Base-by-base conservation (phyloP, 345 rosid genomes). In the Trapa bicornis region DNA sequence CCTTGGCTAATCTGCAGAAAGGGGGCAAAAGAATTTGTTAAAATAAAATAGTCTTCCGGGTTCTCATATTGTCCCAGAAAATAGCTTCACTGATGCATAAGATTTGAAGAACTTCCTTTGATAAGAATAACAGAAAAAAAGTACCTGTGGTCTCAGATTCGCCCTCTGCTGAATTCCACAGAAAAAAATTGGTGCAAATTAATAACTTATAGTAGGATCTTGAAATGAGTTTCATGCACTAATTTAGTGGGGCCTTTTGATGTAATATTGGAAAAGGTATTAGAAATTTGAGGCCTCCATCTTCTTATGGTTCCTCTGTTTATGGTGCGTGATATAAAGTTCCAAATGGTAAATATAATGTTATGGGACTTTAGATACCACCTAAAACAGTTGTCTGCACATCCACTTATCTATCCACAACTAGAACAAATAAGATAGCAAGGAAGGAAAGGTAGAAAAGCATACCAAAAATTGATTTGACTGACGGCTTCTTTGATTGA, bases 381-480 rank as follows among this genome's bases (percentile, higher is more conserved):
- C 4, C 22, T 50, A 16, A 50, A 50, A 50, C 56, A 50, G 22
- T 15, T 50, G 56, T 16, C n/a, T 50, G 56, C 22, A 45, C 11
- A 45, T 5, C 35, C 35, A 54, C 35, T 52, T n/a, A n/a, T 54
- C 35, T 22, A 53, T 6, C 7, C 33, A 54, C 29, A 35, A n/a
- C 35, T 54, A 54, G 10, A 4, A 54, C 60, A 50, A 50, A 50
- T 54, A 22, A 6, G 0, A 22, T 22, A 54, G 2, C 60, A 16
- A 29, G 45, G 6, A 64, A 6, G 15, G 39, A 16, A n/a, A 37
- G 9, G 52, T 43, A 14, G 16, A 65, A 22, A 65, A 7, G 67
- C 67, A 2, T 65, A 65, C 67, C 67, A 42, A 65, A 65, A 65
- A 65, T 48, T n/a, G 67, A 7, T 48, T 65, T 65, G 37, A 65